Base-by-base conservation (phyloP, 108 stramenopile genomes). In the Nitzschia putrida region DNA sequence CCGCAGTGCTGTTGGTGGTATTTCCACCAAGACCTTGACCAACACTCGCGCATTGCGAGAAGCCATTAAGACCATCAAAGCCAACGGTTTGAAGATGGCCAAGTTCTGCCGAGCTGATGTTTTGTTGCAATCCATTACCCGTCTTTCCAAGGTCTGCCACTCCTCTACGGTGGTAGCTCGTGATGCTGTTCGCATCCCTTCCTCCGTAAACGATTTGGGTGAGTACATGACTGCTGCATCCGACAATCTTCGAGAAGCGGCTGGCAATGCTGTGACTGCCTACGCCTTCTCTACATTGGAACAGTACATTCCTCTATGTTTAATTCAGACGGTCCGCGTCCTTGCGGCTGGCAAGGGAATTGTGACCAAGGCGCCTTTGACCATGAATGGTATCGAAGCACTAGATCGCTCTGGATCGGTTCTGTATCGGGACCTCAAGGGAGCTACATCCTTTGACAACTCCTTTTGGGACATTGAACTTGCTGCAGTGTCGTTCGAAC, bases 391-490 rank as follows among this genome's bases (percentile, higher is more conserved):
- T 3, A 79, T 93, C 53, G 92, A 90, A 66, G 85, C 89, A 3
- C 52, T 93, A 26, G 92, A 93, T 71, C 76, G 89, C 53, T 87
- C 84, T 54, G 88, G 91, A 37, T 90, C 89, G n/a, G 92, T 93
- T 9, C 63, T 93, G 63, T 93, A 93, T 66, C 86, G 89, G 52
- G 92, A 93, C 66, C 70, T 93, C 57, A 93, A 93, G 66, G 86
- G 88, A 14, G 86, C 92, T 8, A 93, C 92, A 21, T 82, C 83
- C 39, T 93, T 93, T 55, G 89, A 93, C 39, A 87, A 89, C 65
- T 89, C 88, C 6, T 93, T 90, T 69, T 93, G 92, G 92, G 88
- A 90, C 44, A 89, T 90, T 58, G 92, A 88, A 60, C 71, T 87
- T 25, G 92, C 92, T 20, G 89, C 92, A 11, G 75, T 84, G n/a